These are phyloP conservation scores for Naganishia liquefaciens DNA, from an alignment of 1,284 basidiomycete species.

Conservation along the genomic window DNA sequence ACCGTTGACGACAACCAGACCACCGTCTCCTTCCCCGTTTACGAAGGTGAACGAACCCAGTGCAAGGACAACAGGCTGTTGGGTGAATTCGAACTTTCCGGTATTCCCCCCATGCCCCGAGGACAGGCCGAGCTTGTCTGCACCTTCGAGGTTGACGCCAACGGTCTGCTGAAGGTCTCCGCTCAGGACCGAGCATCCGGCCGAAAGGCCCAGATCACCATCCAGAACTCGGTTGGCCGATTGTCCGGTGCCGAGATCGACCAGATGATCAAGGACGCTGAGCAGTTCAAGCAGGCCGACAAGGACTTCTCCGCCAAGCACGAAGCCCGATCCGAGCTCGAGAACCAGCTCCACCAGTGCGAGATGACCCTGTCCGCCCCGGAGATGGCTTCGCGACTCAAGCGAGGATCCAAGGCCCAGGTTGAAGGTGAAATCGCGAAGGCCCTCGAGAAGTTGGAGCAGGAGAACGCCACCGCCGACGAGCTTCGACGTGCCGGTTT, in stretches of 20 bases:
- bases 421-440: constrained; percentile 94
- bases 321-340: constrained; percentile 93
- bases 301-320: constrained; percentile 94
- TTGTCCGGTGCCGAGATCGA: constrained; percentile 92
- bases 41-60: constrained; percentile 96
- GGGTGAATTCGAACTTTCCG: constrained; percentile 95
- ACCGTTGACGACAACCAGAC: constrained; percentile 99
- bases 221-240: constrained; percentile 87
- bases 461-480: constrained; percentile 86
- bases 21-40: constrained; percentile 95
- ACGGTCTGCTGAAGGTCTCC: constrained; percentile 89
- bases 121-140: constrained; percentile 94
- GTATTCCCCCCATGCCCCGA: constrained; percentile 94
- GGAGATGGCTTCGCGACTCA: constrained; percentile 94
- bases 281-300: constrained; percentile 93
- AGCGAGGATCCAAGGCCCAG: constrained; percentile 87
- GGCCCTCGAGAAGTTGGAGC: constrained; percentile 93
- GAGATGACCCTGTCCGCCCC: constrained; percentile 90
- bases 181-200: constrained; percentile 92
- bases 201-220: constrained; percentile 85
- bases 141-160: constrained; percentile 96
- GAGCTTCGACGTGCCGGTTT: constrained; percentile 92
- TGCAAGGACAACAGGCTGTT: constrained; percentile 96
- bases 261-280: constrained; percentile 98
- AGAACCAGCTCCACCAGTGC: constrained; percentile 91